Evolutionary conservation across 2,329 filamentous ascomycete species (phyloP), one percentile per base, ranked within the genome.

Genomic region (Epichloe elymi): DNA sequence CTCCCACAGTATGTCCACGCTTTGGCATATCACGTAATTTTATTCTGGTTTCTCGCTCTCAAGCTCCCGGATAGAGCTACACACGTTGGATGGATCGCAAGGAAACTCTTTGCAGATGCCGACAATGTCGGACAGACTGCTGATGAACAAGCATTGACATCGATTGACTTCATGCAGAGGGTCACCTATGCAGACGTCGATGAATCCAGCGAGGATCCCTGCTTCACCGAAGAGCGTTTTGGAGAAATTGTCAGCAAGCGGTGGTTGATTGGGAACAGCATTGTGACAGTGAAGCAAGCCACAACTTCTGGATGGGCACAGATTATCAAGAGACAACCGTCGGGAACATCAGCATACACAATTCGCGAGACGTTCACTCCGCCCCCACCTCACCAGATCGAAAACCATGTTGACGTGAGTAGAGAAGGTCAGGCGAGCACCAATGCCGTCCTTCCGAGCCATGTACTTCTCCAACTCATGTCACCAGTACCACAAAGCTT

Each of bases 41-140:
- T 89, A 2, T 96, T 95, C 63, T 98, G 93, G 93, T 98, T 97
- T 64, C 75, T 98, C 58, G 86, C 89, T 1, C 67, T 98, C 59
- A 91, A 88, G 61, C 76, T 95, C 48, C 80, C 84, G 38, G 89
- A 96, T 63, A 83, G 93, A 48, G 80, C 84, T 36, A 87, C 81
- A 54, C 84, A 95, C 57, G 89, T 96, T 48, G 82, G 82, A 30
- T 95, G 88, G 87, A 95, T 98, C 56, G 85, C 86, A 11, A 88
- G 85, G 61, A 88, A 88, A 56, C 75, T 98, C 10, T 90, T 91
- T 59, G 84, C 78, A 8, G 88, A 95, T 60, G 77, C 79, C 23
- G 79, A 84, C 53, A 88, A 88, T 15, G 80, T 56, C 15, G 63
- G 79, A 40, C 82, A 88, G 51, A 80, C 78, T 46, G 79, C 90